Evolutionary conservation across 805 yeast species (phyloP), one percentile per base, ranked within the genome.

Genomic region (Saturnispora sekii): DNA sequence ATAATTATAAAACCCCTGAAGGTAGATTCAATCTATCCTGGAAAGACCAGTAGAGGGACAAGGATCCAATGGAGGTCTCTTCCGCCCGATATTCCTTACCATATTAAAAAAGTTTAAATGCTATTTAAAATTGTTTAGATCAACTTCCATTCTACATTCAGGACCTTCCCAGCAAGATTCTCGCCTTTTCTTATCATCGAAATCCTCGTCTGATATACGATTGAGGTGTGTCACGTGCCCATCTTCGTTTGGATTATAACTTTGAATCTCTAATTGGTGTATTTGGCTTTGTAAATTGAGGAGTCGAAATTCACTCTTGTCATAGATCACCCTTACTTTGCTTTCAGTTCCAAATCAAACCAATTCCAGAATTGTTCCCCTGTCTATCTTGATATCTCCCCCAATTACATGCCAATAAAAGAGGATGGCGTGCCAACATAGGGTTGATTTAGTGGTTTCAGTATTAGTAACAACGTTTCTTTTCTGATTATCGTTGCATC

Each of bases 271-370:
- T 72, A 29, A 81, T 3, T 58, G 57, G 36, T 72, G 64, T 33
- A 89, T 77, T 35, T 74, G 73, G 1, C 59, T 58, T 44, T 74
- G 77, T 1, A 77, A 69, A 51, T 73, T 72, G 11, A 48, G 50
- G 4, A 59, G 56, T 16, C 73, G 69, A 17, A 21, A 21, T 8
- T 21, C 26, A 5, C 26, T 21, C 26, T 5, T 8, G 2, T 21
- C 26, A 5, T 21, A 21, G 6, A 21, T 5, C 26, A 21, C 2
- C 26, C 6, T 8, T 5, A 18, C 21, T 68, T 68, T 2, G 71
- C 68, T 34, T 75, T 68, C 57, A 88, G 64, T 59, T 77, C 77
- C 97, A 97, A 90, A 62, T 90, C 97, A 64, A 81, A 80, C 0
- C 96, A 77, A 62, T 90, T 21, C 97, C 26, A 21, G 7, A 21